phyloP scores from a whole-genome alignment of 2,329 filamentous ascomycete genomes.

The Keithomyces neogunnii region DNA sequence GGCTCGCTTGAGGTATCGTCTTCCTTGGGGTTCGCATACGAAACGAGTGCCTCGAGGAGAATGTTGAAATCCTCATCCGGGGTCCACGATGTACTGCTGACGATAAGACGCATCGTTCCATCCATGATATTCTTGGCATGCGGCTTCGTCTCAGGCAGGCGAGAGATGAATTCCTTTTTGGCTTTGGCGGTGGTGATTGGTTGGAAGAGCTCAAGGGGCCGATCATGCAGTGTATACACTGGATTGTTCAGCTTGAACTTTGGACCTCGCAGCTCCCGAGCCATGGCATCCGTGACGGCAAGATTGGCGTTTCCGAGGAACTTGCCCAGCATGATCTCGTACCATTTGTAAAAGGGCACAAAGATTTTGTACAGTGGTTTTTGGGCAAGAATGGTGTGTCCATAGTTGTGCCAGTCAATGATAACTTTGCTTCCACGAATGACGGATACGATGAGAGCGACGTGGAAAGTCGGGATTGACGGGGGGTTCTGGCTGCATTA shows the following conservation, averaged over 20 bases:
- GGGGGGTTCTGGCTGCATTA: constrained; percentile 67
- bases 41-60: constrained; percentile 71
- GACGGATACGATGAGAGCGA: constrained; percentile 64
- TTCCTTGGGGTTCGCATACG: constrained; percentile 50
- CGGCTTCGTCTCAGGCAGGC: constrained; percentile 54
- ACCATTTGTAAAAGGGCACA: constrained; percentile 67
- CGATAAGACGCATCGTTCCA: constrained; percentile 58
- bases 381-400: constrained; percentile 78
- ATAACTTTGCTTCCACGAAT: constrained; percentile 74
- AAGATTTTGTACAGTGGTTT: constrained; percentile 59
- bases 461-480: constrained; percentile 79
- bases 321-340: constrained; percentile 66
- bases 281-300: constrained; percentile 87
- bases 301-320: constrained; percentile 65
- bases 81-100: constrained; percentile 96
- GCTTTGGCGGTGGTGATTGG: constrained; percentile 46
- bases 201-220: constrained; percentile 74
- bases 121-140: constrained; percentile 50
- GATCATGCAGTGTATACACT: constrained; percentile 72
- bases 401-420: constrained; percentile 99
- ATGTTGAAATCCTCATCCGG: constrained; percentile 91
- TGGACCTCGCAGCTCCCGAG: constrained; percentile 52
- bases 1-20: constrained; percentile 29
- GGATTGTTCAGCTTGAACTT: constrained; percentile 59
- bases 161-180: constrained; percentile 52